A percentile compares a stretch with the other conserved stretches of the same genome.
Conservation (phyloP, 2,329 filamentous ascomycete genomes). For the Geosmithia putterillii region DNA sequence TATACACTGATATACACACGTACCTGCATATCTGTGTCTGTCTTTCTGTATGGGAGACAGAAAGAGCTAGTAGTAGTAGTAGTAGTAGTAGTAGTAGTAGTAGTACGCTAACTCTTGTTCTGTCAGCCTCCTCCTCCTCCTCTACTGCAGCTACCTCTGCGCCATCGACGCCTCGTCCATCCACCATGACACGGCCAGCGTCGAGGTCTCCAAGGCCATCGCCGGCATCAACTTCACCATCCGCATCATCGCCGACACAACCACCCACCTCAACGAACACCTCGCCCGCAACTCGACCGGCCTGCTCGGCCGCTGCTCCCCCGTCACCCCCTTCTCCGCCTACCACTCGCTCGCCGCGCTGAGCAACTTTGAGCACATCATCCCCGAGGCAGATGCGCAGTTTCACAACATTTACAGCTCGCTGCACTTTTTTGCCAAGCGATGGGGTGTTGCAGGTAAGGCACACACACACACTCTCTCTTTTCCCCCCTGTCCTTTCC, state of each 20-base stretch:
- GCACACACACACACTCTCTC: constrained; percentile 1
- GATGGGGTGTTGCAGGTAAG: constrained; percentile 20
- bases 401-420: constrained; percentile 20
- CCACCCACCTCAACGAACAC: constrained; percentile 19
- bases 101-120: neutral
- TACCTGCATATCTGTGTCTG: neutral
- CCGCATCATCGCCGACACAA: constrained; percentile 20
- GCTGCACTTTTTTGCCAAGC: constrained; percentile 19
- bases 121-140: constrained; percentile 16
- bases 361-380: constrained; percentile 18
- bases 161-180: constrained; percentile 11
- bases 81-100: too few species aligned
- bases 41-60: too few species aligned
- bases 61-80: too few species aligned
- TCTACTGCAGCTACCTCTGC: constrained; percentile 19
- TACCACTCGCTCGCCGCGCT: constrained; percentile 20
- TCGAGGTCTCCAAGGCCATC: constrained; percentile 19
- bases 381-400: constrained; percentile 15
- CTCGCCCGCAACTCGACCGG: constrained; percentile 15
- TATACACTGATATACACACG: too few species aligned
- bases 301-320: constrained; percentile 17
- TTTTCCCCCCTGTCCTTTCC: neutral
- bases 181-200: constrained; percentile 10
- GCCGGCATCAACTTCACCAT: constrained; percentile 23
- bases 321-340: constrained; percentile 19